phyloP scores from a whole-genome alignment of 2,329 filamentous ascomycete genomes.

The Massarina eburnea region DNA sequence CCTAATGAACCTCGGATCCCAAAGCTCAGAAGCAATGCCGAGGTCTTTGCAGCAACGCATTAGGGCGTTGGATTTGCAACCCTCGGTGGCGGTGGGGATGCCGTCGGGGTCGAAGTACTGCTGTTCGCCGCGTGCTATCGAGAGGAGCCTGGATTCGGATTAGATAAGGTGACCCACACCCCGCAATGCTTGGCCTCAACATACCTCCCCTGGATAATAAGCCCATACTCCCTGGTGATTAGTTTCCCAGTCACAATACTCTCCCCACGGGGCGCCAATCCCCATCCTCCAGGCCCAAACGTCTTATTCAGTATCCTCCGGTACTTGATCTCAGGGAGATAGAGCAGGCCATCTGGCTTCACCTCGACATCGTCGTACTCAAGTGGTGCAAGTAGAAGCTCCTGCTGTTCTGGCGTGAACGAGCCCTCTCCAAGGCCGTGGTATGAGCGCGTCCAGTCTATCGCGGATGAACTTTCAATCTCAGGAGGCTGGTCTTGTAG shows the following conservation, averaged over 20 bases:
- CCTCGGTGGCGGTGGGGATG: conserved; percentile 92
- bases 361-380: conserved; percentile 82
- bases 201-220: conserved; percentile 85
- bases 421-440: conserved; percentile 72
- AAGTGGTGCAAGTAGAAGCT: conserved; percentile 68
- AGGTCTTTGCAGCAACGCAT: conserved; percentile 99
- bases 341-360: conserved; percentile 95
- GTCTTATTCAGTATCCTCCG: conserved; percentile 83
- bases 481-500: conserved; percentile 53
- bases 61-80: conserved; percentile 95
- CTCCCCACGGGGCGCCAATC: conserved; percentile 83
- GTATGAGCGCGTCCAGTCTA: conserved; percentile 84
- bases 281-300: conserved; percentile 96
- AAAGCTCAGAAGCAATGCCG: conserved; percentile 90
- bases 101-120: conserved; percentile 87
- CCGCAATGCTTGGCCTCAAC: conserved; percentile 30
- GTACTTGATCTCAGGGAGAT: conserved; percentile 98
- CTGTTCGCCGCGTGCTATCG: conserved; percentile 91
- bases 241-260: conserved; percentile 79
- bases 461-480: conserved; percentile 54
- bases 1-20: conserved; percentile 91
- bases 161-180: not conserved
- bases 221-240: conserved; percentile 87
- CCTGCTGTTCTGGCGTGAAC: conserved; percentile 70
- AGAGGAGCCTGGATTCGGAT: conserved; percentile 70